Base-by-base conservation (phyloP, 1,284 basidiomycete genomes). In the Ustilago loliicola region DNA sequence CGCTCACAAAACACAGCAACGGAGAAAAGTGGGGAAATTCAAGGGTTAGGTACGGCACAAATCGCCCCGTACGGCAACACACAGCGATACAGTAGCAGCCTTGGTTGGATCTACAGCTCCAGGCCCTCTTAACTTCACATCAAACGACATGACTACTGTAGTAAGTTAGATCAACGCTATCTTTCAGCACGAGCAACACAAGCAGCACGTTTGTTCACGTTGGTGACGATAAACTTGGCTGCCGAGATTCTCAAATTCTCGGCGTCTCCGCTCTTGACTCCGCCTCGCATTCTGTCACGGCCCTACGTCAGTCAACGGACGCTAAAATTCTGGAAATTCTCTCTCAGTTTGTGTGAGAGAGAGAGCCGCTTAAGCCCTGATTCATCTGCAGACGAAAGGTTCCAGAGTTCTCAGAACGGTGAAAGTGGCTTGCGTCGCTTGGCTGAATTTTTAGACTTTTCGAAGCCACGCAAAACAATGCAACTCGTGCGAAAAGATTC, bases 301-400 rank as follows among this genome's bases (percentile, higher is more conserved):
- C 59, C 51, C 30, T 61, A 63, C 61, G 53, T 63, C 61, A 63
- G 61, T 63, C 61, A 63, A 62, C 52, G 36, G 25, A 21, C 1
- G 25, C 48, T 27, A 27, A 55, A 54, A 36, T 54, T 54, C 52
- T n/a, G 21, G 32, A 54, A 30, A 30, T 54, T 25, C 51, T 21
- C 10, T 15, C 34, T n/a, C n/a, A n/a, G n/a, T n/a, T 45, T 21
- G 42, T 21, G 42, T 17, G n/a, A 10, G 25, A 27, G 27, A 27
- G 13, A 27, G 15, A 27, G 45, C n/a, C 45, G 4, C 23, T 47
- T n/a, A 29, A 29, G 38, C n/a, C 36, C 23, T 32, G 42, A 47
- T 32, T 57, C 55, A 57, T 57, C 55, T 57, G 55, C 55, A 57
- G 38, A 29, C 4, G 38, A 42, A 57, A 17, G n/a, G 11, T 29